Conservation (phyloP, 257 asterid species). For the Leptodermis oblonga region DNA sequence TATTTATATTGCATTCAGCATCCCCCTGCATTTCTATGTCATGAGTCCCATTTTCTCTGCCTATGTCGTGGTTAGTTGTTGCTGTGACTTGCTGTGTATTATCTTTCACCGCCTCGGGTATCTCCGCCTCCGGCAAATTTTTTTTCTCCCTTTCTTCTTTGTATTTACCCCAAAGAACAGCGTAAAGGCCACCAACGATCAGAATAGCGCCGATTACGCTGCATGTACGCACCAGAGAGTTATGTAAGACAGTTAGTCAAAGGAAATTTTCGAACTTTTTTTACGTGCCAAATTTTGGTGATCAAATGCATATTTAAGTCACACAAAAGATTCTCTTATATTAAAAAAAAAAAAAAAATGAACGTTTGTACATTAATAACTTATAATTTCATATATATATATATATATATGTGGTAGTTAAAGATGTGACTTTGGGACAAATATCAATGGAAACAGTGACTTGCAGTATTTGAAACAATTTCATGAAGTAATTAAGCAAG, state of each 20-base stretch:
- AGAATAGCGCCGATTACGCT: constrained; percentile 44
- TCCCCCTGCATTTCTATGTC: neutral
- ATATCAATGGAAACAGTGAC: neutral
- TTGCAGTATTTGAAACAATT: neutral
- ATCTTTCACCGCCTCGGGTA: neutral
- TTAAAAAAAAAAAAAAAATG: too few species aligned
- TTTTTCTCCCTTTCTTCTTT: constrained; percentile 37
- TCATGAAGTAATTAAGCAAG: too few species aligned
- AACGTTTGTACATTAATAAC: too few species aligned
- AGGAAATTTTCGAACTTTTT: too few species aligned
- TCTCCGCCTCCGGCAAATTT: constrained; percentile 14
- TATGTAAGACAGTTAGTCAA: neutral
- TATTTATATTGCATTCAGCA: neutral
- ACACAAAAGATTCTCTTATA: too few species aligned
- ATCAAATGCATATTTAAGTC: too few species aligned
- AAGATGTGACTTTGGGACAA: too few species aligned
- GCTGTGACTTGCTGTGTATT: too few species aligned
- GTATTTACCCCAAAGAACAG: constrained; percentile 52
- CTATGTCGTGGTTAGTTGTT: neutral
- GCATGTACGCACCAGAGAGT: constrained; percentile 4
- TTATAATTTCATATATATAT: too few species aligned
- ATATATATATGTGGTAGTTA: too few species aligned
- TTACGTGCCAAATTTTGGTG: too few species aligned
- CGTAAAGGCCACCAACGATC: constrained; percentile 44
- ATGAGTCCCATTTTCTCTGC: neutral